A percentile compares a stretch with the other conserved stretches of the same genome.
Evolutionary conservation across 768 basidiomycete genomes (phyloP).

Genomic region (Rhodotorula paludigena): DNA sequence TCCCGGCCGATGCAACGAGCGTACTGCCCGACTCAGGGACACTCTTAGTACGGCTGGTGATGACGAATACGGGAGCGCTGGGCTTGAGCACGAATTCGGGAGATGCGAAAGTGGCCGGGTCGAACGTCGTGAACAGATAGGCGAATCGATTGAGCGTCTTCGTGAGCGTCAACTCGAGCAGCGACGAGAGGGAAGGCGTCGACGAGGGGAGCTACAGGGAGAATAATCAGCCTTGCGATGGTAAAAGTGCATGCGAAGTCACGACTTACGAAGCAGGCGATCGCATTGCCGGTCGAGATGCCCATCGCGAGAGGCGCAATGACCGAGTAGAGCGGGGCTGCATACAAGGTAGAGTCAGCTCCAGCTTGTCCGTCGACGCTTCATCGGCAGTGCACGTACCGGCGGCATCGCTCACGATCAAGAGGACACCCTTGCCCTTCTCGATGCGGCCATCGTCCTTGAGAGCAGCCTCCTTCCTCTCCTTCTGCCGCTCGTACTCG

Average conservation of each 20-base stretch:
- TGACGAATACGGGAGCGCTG: background rate
- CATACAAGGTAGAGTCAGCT: background rate
- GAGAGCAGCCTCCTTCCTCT: too few species aligned
- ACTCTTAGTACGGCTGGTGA: background rate
- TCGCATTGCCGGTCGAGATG: background rate
- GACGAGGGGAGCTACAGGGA: background rate
- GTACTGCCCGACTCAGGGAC: too few species aligned
- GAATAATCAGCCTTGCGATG: background rate
- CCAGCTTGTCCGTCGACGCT: too few species aligned
- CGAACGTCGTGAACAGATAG: background rate
- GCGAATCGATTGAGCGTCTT: background rate
- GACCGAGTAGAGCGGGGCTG: background rate
- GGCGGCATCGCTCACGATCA: background rate
- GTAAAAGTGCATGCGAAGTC: background rate
- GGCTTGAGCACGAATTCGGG: too few species aligned
- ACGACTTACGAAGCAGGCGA: background rate
- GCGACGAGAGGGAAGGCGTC: too few species aligned
- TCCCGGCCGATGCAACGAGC: background rate
- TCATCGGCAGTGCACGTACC: background rate
- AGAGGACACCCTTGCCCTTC: background rate
- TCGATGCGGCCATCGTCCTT: background rate
- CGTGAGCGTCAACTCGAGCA: background rate
- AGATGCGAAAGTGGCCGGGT: background rate
- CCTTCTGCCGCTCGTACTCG: background rate
- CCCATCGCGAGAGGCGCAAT: background rate